A percentile compares a stretch with the other conserved stretches of the same genome.
Conservation (phyloP, 2,329 filamentous ascomycete species). For the Tympanopsis confertula region DNA sequence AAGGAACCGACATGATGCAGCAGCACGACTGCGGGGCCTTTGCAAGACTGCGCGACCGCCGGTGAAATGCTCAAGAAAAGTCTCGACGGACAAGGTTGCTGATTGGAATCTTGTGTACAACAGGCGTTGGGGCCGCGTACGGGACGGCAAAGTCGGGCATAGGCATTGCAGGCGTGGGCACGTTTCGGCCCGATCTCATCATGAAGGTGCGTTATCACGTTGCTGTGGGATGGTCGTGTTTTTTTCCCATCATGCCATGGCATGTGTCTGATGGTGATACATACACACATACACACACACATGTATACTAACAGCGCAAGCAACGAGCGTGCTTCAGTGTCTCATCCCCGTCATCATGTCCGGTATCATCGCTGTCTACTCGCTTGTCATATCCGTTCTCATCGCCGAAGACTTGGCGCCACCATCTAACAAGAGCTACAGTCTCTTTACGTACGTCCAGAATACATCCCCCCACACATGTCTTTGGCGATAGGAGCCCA, state of each 20-base stretch:
- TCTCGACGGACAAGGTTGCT: too few relatives aligned
- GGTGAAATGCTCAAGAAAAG: too few relatives aligned
- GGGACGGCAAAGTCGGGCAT: slow-evolving; percentile 83
- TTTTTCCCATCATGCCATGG: not conserved
- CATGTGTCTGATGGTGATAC: not conserved
- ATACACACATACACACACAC: not conserved
- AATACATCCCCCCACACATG: not conserved
- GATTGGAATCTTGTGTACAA: too few relatives aligned
- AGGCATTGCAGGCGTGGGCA: slow-evolving; percentile 75
- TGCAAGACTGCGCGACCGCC: too few relatives aligned
- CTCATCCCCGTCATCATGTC: slow-evolving; percentile 92
- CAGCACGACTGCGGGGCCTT: too few relatives aligned
- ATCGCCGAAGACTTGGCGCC: slow-evolving; percentile 83
- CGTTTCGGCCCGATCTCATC: slow-evolving; percentile 74
- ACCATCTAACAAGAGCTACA: slow-evolving; percentile 57
- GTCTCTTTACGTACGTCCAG: slow-evolving; percentile 63
- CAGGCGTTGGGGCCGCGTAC: slow-evolving; percentile 61
- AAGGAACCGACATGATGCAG: too few relatives aligned
- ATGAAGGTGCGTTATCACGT: slow-evolving; percentile 60
- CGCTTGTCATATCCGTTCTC: slow-evolving; percentile 89
- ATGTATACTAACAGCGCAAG: slow-evolving; percentile 1
- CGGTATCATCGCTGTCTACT: slow-evolving; percentile 96
- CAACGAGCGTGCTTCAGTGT: slow-evolving; percentile 38
- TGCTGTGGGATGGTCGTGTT: slow-evolving; percentile 4
- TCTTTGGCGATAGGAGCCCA: not conserved